phyloP scores from a whole-genome alignment of 2,329 filamentous ascomycete genomes.

The Magnaporthiopsis incrustans region DNA sequence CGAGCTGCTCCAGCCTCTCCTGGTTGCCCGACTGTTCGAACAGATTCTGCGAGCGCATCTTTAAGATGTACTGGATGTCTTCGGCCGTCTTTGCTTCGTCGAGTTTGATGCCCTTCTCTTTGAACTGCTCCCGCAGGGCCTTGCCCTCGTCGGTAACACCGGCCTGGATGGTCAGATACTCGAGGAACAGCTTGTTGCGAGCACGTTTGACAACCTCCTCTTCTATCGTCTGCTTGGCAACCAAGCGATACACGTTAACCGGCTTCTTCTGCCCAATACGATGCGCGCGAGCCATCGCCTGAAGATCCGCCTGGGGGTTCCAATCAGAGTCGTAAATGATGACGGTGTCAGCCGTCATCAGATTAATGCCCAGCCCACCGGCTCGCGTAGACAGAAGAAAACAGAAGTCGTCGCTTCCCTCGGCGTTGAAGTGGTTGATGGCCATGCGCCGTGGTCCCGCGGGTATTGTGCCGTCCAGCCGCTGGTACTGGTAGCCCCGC shows the following conservation, averaged over 20 bases:
- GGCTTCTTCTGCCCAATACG: conserved; percentile 95
- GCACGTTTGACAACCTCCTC: conserved; percentile 95
- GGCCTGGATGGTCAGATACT: conserved; percentile 94
- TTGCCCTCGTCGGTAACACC: conserved; percentile 94
- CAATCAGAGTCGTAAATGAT: conserved; percentile 97
- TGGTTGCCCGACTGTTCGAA: conserved; percentile 97
- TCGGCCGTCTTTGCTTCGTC: conserved; percentile 85
- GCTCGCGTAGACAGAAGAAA: conserved; percentile 93
- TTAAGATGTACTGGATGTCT: conserved; percentile 92
- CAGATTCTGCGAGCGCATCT: conserved; percentile 97
- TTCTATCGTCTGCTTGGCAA: conserved; percentile 97
- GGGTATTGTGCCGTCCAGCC: conserved; percentile 90
- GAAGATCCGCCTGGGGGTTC: conserved; percentile 96
- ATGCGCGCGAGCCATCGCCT: conserved; percentile 97
- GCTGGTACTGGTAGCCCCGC: conserved; percentile 90
- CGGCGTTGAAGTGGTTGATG: conserved; percentile 98
- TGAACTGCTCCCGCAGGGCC: conserved; percentile 64
- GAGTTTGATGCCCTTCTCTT: conserved; percentile 64
- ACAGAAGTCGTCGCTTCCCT: conserved; percentile 90
- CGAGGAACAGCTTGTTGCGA: conserved; percentile 92
- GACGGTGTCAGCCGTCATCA: conserved; percentile 98
- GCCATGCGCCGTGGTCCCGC: conserved; percentile 82
- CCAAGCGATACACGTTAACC: conserved; percentile 91
- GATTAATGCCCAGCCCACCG: conserved; percentile 94
- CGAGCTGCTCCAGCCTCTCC: conserved; percentile 89